Base-by-base conservation (phyloP, 169 alveolate species). In the Babesia bovis region DNA sequence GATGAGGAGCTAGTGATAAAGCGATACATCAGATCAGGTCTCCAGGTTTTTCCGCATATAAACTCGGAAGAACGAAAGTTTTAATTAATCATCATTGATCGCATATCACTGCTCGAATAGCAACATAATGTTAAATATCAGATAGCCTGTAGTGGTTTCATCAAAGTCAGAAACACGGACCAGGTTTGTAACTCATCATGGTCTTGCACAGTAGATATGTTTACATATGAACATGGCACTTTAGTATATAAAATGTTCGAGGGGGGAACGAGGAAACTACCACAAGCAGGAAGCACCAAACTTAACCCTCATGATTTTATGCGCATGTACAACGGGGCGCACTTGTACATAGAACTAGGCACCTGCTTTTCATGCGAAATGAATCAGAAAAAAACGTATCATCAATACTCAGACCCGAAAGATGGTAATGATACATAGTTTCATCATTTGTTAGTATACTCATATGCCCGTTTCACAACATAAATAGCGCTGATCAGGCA, bases 341-440 rank as follows among this genome's bases (percentile, higher is more conserved):
- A 12, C 68, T 25, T 41, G 56, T 60, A 50, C 71, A 38, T 9
- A 45, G 12, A 67, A 55, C 58, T 36, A 65, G 73, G 38, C 53
- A 40, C 82, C 83, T 70, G 77, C 85, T 60, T 81, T 70, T 55
- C 88, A 78, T 78, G 87, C 87, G 59, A 52, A 23, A 23, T 19
- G 23, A 3, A 42, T 79, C 82, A 70, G 83, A 79, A 13, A 2
- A 42, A 9, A 33, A 1, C 10, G 51, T 55, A 66, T 79, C 83
- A 79, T 79, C 83, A 79, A n/a, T 49, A 9, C 25, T 79, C 87
- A 58, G 87, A 58, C 87, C 87, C 87, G 87, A 79, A 79, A 79
- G 88, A 71, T 81, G 84, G 84, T 9, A 70, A 42, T 50, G 58
- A 61, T 52, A 32, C 63, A 38, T 33, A 40, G 44, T 59, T 44